Base-by-base conservation (phyloP, 805 yeast species). In the Suhomyces sp. region DNA sequence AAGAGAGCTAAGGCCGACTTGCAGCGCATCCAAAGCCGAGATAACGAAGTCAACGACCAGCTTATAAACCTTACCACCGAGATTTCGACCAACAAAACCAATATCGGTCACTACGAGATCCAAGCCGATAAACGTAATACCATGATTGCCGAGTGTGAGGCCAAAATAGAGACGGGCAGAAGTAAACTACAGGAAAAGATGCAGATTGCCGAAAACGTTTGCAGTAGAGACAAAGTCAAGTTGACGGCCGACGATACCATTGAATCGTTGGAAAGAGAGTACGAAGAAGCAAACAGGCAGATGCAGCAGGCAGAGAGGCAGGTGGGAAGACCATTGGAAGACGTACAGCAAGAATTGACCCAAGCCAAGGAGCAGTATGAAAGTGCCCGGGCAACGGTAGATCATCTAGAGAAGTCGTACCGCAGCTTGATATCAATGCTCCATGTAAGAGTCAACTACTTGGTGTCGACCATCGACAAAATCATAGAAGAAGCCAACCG, bases 301-400 rank as follows among this genome's bases (percentile, higher is more conserved):
- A 77, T 87, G 15, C 70, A 74, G 47, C 76, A 73, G 50, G 82
- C 85, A 2, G 88, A 87, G 57, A 69, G 68, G 42, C 68, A 71
- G 23, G 65, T 84, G 12, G 89, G 88, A 0, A 73, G 80, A 51
- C 65, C 85, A 0, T 79, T 81, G 46, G 86, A 83, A 48, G 80
- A 81, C 36, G 83, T 86, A 1, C 76, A 81, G 44, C 61, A 66
- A 10, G 76, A 82, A 33, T 78, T 82, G 45, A 70, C 77, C 13
- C 63, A 63, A 12, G 74, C 81, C 4, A 78, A 81, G 55, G 62
- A 66, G 4, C 72, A 72, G 47, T 76, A 73, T 52, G 75, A 70
- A 12, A 71, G 71, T 5, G 80, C 84, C 2, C 70, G 74, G 42
- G 59, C 61, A 2, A 77, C 73, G 44, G 72, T 78, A 15, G 60